Evolutionary conservation across 495 filamentous ascomycete species (phyloP).

Genomic region (Xylaria telfairii): DNA sequence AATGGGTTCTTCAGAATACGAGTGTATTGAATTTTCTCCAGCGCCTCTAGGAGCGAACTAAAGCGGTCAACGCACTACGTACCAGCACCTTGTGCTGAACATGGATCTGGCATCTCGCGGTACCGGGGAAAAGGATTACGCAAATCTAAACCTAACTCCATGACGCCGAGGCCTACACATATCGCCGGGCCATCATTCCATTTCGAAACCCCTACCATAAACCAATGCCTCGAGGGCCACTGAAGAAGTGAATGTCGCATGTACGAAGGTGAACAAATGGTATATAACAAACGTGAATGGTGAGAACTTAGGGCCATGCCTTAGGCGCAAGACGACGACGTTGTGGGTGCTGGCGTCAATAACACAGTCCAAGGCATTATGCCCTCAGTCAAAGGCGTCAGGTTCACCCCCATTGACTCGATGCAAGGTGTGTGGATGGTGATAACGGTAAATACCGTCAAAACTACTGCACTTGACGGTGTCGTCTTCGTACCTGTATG

Average conservation of each 20-base stretch:
- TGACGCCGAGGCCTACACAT: background rate
- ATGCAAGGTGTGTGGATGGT: conserved; percentile 1
- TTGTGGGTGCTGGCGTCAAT: background rate
- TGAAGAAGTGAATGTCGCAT: conserved; percentile 22
- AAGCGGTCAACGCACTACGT: background rate
- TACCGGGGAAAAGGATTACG: background rate
- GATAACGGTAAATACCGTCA: conserved; percentile 17
- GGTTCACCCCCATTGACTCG: background rate
- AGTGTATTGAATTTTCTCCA: background rate
- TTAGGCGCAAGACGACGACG: conserved; percentile 13
- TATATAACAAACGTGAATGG: conserved; percentile 13
- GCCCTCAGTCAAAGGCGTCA: background rate
- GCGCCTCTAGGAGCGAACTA: conserved; percentile 6
- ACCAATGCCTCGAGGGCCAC: conserved; percentile 26
- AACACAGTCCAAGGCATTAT: background rate
- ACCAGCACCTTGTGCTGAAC: conserved; percentile 4
- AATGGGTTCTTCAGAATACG: background rate
- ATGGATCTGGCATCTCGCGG: background rate
- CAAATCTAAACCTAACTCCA: conserved; percentile 17
- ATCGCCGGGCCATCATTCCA: background rate
- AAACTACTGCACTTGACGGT: conserved; percentile 27
- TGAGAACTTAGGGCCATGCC: background rate
- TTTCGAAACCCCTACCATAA: conserved; percentile 9
- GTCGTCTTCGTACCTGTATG: conserved; percentile 15
- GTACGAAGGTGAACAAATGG: background rate